Percentiles rank a stretch among this genome's conserved stretches.
These are phyloP conservation scores for Primulina tabacum DNA, from an alignment of 257 asterid genomes.

Conservation along the genomic window DNA sequence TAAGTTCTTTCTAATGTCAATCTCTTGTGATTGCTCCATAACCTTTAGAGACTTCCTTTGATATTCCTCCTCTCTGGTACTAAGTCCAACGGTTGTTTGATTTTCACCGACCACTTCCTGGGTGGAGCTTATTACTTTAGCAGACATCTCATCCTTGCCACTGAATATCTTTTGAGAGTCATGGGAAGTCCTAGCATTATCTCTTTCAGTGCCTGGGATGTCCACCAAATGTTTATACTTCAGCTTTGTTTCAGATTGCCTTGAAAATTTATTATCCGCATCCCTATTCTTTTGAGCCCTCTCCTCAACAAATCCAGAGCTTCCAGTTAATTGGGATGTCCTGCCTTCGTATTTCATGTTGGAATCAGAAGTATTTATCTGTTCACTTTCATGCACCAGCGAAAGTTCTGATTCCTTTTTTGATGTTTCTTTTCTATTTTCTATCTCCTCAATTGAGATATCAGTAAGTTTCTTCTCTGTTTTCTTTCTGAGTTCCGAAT, in stretches of 20 bases:
- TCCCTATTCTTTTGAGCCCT: slow-evolving; percentile 36
- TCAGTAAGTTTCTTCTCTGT: slow-evolving; percentile 84
- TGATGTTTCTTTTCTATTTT: slow-evolving; percentile 37
- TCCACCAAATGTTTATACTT: slow-evolving; percentile 57
- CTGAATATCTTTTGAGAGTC: slow-evolving; percentile 36
- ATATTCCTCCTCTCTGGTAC: slow-evolving; percentile 46
- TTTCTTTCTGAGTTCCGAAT: slow-evolving; percentile 64
- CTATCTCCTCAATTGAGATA: slow-evolving; percentile 46
- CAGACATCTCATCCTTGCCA: slow-evolving; percentile 35
- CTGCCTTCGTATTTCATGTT: slow-evolving; percentile 37
- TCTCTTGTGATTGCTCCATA: slow-evolving; percentile 46
- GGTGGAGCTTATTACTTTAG: slow-evolving; percentile 36
- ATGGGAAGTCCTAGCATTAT: slow-evolving; percentile 33
- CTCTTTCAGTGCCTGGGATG: slow-evolving; percentile 30
- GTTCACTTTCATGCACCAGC: slow-evolving; percentile 33
- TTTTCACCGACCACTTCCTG: slow-evolving; percentile 39
- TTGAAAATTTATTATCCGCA: slow-evolving; percentile 33
- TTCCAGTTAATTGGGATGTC: slow-evolving; percentile 34
- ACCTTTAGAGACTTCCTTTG: slow-evolving; percentile 35
- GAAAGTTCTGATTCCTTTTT: slow-evolving; percentile 34
- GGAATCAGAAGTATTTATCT: slow-evolving; percentile 38
- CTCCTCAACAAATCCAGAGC: slow-evolving; percentile 33
- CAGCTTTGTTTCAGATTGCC: slow-evolving; percentile 44
- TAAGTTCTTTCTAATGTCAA: slow-evolving; percentile 44
- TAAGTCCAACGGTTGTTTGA: slow-evolving; percentile 29